A percentile compares a stretch with the other conserved stretches of the same genome.
Evolutionary conservation across 306 rosid species (phyloP).

Genomic region (Potentilla sterilis): DNA sequence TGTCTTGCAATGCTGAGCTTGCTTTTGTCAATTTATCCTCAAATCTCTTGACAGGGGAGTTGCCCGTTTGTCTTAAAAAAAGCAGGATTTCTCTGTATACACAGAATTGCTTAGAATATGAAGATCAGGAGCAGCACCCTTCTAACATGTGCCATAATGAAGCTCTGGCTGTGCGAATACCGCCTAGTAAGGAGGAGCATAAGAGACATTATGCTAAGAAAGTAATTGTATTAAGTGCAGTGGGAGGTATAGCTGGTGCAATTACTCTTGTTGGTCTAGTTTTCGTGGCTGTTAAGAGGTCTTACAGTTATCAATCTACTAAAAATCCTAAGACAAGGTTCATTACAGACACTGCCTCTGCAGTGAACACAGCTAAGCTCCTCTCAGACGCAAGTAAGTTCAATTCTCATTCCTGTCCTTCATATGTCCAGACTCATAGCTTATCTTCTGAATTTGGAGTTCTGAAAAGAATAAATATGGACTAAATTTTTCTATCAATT

Average conservation of each 20-base stretch:
- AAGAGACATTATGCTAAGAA: conserved; percentile 33
- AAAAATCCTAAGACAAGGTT: conserved; percentile 42
- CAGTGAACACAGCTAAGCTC: conserved; percentile 67
- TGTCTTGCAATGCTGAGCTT: conserved; percentile 66
- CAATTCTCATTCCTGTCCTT: conserved; percentile 22
- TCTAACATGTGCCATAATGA: conserved; percentile 60
- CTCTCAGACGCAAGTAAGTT: conserved; percentile 94
- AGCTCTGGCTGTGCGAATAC: conserved; percentile 79
- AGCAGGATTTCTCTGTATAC: conserved; percentile 38
- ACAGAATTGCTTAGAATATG: conserved; percentile 62
- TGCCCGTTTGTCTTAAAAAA: conserved; percentile 60
- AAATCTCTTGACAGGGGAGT: conserved; percentile 73
- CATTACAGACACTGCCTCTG: conserved; percentile 52
- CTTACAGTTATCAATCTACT: conserved; percentile 21
- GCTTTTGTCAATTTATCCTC: conserved; percentile 69
- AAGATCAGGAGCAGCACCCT: conserved; percentile 50
- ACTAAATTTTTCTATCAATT: neutral
- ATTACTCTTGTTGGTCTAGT: conserved; percentile 51
- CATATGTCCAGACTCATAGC: neutral
- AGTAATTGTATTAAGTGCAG: conserved; percentile 45
- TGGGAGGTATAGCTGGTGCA: conserved; percentile 55
- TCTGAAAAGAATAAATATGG: neutral
- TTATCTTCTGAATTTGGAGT: neutral
- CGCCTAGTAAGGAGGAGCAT: conserved; percentile 28
- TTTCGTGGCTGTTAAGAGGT: conserved; percentile 45